Base-by-base conservation (phyloP, 305 asterid species). In the Coffea humblotiana region DNA sequence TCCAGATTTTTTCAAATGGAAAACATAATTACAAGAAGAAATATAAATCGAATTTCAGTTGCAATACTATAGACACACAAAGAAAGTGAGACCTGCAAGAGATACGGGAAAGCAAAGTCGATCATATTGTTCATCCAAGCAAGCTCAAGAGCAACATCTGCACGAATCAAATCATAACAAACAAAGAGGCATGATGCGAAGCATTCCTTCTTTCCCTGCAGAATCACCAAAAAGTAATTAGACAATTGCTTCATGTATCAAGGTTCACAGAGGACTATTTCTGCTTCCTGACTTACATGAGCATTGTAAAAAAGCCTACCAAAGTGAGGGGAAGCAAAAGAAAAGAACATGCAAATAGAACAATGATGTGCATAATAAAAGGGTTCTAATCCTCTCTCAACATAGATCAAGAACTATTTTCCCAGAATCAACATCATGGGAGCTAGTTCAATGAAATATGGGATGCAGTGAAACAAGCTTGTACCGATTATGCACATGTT, bases 131-230 rank as follows among this genome's bases (percentile, higher is more conserved):
- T 93, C 89, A 92, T 89, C 99, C 99, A 96, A 79, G 98, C 98
- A 54, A 96, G 98, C 82, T 96, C 99, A 81, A 96, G 96, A 16
- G 93, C 99, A 76, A 96, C 97, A 86, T 96, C 99, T 1, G 93
- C 84, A 48, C 98, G 98, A 71, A 96, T 90, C 87, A 94, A 84
- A 75, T 96, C 99, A 37, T 96, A 96, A 82, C 99, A 96, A 72
- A 96, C 99, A 83, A 96, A 96, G 79, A 96, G 94, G 94, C 99
- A 96, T 5, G 99, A 94, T 0, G 99, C 93, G 8, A 93, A 96
- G 89, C 99, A 96, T 88, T 96, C 99, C 92, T 94, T 96, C 94
- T 96, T 96, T 35, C 99, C 99, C 99, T 96, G 87, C 89, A 86
- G 76, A 84, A 77, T 32, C 54, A 81, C 43, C 6, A 45, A 54